Evolutionary conservation across 129 eudicot species (phyloP), one percentile per base, ranked within the genome.

Genomic region (Silybum marianum): DNA sequence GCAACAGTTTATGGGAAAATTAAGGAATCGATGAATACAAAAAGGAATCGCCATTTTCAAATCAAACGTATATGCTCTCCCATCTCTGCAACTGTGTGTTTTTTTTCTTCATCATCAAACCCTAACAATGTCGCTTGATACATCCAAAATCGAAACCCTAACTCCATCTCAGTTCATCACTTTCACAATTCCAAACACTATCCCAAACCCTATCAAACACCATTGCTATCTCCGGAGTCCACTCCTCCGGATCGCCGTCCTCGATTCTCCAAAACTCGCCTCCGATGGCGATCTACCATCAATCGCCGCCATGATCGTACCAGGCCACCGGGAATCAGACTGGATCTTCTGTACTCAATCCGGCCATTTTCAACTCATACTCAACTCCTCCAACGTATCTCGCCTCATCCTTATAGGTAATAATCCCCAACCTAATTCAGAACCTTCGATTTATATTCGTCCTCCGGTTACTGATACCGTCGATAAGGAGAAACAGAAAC

Each of bases 271-370:
- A 25, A 32, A 44, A 0, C 18, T 80, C 40, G 30, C 69, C 75
- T 7, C 74, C 69, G 48, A 22, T 78, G 78, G 48, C 46, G n/a
- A 8, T 66, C 67, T 58, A 66, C 89, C 84, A n/a, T 74, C 19
- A 14, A 30, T 87, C 81, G 98, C 92, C 44, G 96, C 97, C 85
- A 85, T 96, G 86, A 70, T 89, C 44, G 98, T 96, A 22, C 99
- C 99, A 9, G 66, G 46, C 5, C 70, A 85, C 81, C 95, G 95
- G 23, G 93, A 93, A 81, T 66, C 87, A 19, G 98, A 93, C 83
- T 96, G 99, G 99, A 88, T 71, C 71, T 96, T 96, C 87, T 89
- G 87, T 73, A 96, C 99, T 0, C 68, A 82, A 51, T 38, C 86
- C 66, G 99, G 97, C 54, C 93, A 89, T 34, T 85, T 84, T 69